Base-by-base conservation (phyloP, 139 green algal genomes). In the Marvania coccoides region DNA sequence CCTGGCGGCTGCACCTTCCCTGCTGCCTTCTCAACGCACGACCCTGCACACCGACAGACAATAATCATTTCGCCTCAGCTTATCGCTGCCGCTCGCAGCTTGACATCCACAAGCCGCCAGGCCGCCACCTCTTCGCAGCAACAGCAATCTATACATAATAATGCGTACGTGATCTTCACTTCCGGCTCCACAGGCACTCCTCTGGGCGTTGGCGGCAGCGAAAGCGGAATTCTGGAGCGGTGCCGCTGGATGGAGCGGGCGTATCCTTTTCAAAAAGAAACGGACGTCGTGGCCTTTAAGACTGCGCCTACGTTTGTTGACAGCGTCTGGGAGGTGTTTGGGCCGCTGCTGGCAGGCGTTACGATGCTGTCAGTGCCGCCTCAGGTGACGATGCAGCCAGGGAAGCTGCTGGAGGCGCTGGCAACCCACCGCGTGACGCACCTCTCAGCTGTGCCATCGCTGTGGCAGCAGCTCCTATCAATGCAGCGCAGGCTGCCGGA, bases 81-180 rank as follows among this genome's bases (percentile, higher is more conserved):
- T 23, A 12, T 33, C 46, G 13, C 35, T 54, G 3, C 63, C 57
- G 34, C 37, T 36, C 31, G 0, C 19, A 28, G 30, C 24, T 30
- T 6, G 35, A 47, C 26, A 19, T 37, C 51, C 10, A 34, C 2
- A 35, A 40, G 46, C 26, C 19, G 47, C 5, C 10, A 54, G 38
- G 40, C 28, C 23, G 26, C 15, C 19, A 10, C 10, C 13, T 26
- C n/a, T n/a, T n/a, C n/a, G n/a, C n/a, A n/a, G n/a, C n/a, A n/a
- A n/a, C n/a, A n/a, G n/a, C n/a, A n/a, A n/a, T n/a, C n/a, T n/a
- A n/a, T n/a, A n/a, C 53, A 57, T 5, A 3, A 2, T 1, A 51
- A 26, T 45, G 82, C 72, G 47, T 87, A 80, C 40, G 67, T 91
- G 38, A 61, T 92, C 48, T 83, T 67, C 80, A 92, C 85, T 0